Base-by-base conservation (phyloP, 495 filamentous ascomycete species). In the Penicillium mononematosum region DNA sequence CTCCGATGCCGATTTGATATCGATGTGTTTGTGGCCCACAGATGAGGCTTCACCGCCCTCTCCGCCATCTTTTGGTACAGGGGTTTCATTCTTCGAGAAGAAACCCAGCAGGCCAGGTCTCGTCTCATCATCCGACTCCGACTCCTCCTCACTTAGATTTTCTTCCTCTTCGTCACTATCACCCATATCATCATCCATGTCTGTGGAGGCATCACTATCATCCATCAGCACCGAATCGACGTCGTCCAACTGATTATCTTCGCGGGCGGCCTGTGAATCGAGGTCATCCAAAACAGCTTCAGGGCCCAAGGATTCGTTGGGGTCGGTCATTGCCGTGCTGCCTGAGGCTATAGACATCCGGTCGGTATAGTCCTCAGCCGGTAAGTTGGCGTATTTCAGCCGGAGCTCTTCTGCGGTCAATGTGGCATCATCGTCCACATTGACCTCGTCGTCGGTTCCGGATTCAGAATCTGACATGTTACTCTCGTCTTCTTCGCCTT, bases 161-260 rank as follows among this genome's bases (percentile, higher is more conserved):
- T 47, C 53, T 19, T 45, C 52, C 17, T 47, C 77, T 10, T 85
- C 83, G 42, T 88, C 86, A 39, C 78, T 86, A 31, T 88, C 87
- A 25, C 83, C 85, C 70, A 89, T 82, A 59, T 93, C 89, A 63
- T 92, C 88, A 61, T 92, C 87, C 92, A 96, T 96, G 57, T 93
- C 89, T 7, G 89, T 86, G 10, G 90, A 94, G 58, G 88, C 88
- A 62, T 94, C 90, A 41, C 83, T 89, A 54, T 89, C 88, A 56
- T 90, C 87, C 64, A 87, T 73, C 39, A 91, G 72, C 27, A 81
- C 75, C 22, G 81, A 77, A 64, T 88, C 86, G 45, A 88, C 82
- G 55, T 92, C 85, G 24, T 90, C 89, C 5, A 83, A 56, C 53
- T 83, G 67, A n/a, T 65, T 48, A 32, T 70, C 60, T 12, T 55